These are phyloP conservation scores for Aureobasidium uvarum DNA, from an alignment of 2,329 filamentous ascomycete species.

Conservation along the genomic window DNA sequence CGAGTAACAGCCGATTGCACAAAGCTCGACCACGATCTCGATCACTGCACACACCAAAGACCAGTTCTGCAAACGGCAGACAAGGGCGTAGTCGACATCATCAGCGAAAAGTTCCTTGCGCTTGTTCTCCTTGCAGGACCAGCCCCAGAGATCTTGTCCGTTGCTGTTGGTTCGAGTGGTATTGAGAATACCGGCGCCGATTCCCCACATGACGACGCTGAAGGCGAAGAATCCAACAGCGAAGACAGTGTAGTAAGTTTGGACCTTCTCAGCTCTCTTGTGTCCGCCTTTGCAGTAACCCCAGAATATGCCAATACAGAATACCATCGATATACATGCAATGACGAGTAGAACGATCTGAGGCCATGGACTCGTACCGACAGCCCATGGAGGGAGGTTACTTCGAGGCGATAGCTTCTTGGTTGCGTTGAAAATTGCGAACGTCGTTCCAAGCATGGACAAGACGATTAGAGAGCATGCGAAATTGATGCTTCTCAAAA, in stretches of 20 bases:
- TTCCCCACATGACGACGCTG: constrained; percentile 87
- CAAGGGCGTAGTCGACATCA: constrained; percentile 81
- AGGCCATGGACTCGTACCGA: constrained; percentile 78
- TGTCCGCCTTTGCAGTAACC: constrained; percentile 90
- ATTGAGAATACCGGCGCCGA: constrained; percentile 82
- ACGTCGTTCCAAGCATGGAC: constrained; percentile 81
- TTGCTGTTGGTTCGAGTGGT: constrained; percentile 68
- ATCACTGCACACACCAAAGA: constrained; percentile 94
- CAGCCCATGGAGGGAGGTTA: constrained; percentile 80
- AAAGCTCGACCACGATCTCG: constrained; percentile 87
- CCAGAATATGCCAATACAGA: constrained; percentile 76
- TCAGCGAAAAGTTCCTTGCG: constrained; percentile 73
- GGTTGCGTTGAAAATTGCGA: constrained; percentile 90
- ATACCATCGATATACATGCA: constrained; percentile 73
- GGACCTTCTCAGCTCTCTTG: constrained; percentile 82
- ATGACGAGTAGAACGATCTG: constrained; percentile 80
- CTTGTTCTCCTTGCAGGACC: constrained; percentile 91
- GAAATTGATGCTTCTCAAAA: constrained; percentile 94
- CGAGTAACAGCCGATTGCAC: constrained; percentile 89
- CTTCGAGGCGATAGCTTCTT: constrained; percentile 71
- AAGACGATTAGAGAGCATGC: constrained; percentile 95
- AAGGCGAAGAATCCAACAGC: constrained; percentile 91
- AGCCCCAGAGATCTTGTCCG: constrained; percentile 94
- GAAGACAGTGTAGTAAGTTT: constrained; percentile 93
- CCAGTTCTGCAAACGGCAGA: constrained; percentile 96